Percentiles rank a stretch among this genome's conserved stretches.
phyloP scores from a whole-genome alignment of 495 filamentous ascomycete genomes.

The Xylaria grammica region DNA sequence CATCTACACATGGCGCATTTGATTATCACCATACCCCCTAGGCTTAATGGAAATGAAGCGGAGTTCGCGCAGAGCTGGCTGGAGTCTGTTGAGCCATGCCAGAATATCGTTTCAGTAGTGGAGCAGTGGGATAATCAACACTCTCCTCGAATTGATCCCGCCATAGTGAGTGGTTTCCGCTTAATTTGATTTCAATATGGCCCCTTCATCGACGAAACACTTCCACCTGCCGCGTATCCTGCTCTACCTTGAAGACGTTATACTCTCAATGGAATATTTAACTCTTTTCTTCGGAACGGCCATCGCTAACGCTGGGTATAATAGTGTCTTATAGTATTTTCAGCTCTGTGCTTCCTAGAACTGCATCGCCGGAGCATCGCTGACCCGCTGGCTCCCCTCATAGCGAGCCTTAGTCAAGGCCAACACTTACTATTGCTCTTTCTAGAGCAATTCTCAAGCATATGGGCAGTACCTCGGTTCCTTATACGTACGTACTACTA shows the following conservation, averaged over 20 bases:
- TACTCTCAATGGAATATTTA: background rate
- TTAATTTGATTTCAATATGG: background rate
- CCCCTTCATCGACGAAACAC: background rate
- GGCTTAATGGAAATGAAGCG: conserved; percentile 14
- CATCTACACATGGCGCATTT: conserved; percentile 30
- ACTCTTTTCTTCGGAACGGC: background rate
- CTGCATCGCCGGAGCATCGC: conserved; percentile 23
- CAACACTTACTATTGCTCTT: conserved; percentile 28
- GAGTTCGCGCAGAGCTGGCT: conserved; percentile 27
- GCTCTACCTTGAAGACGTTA: background rate
- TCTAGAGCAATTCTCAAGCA: conserved; percentile 31
- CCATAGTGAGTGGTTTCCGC: conserved; percentile 17
- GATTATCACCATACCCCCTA: conserved; percentile 17
- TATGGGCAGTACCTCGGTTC: conserved; percentile 28
- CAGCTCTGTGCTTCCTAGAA: conserved; percentile 29
- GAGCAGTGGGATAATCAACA: conserved; percentile 34
- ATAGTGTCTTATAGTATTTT: conserved; percentile 27
- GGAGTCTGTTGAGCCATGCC: conserved; percentile 25
- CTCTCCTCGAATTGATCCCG: conserved; percentile 30
- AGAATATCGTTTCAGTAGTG: conserved; percentile 26
- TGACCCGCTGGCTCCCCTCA: conserved; percentile 1
- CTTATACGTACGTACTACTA: conserved; percentile 26
- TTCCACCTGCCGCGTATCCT: background rate
- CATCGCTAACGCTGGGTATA: background rate
- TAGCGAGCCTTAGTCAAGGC: conserved; percentile 7